These are phyloP conservation scores for Coniochaeta hoffmannii DNA, from an alignment of 2,329 filamentous ascomycete genomes.

Conservation along the genomic window DNA sequence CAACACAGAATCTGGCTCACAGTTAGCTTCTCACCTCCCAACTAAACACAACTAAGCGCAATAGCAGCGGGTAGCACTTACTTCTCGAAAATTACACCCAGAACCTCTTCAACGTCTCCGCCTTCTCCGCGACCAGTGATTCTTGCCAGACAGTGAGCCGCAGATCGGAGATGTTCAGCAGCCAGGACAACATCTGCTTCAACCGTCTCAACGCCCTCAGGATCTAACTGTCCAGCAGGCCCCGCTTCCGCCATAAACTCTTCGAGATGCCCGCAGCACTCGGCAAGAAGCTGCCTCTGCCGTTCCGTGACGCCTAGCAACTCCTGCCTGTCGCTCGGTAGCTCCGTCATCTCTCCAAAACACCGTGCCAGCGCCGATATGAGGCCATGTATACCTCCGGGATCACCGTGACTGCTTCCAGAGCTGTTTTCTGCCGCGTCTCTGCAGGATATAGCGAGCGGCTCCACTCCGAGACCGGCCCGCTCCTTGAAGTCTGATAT, in stretches of 20 bases:
- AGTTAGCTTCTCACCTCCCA: neutral
- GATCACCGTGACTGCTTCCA: constrained; percentile 29
- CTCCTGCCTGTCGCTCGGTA: constrained; percentile 68
- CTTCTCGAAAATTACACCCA: constrained; percentile 98
- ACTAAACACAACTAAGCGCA: constrained; percentile 22
- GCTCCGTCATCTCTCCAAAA: constrained; percentile 64
- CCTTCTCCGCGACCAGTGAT: constrained; percentile 82
- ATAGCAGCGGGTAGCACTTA: constrained; percentile 28
- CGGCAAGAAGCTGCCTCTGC: constrained; percentile 71
- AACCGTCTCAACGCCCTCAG: constrained; percentile 3
- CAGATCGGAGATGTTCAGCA: constrained; percentile 78
- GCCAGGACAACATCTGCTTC: constrained; percentile 82
- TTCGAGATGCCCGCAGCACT: constrained; percentile 64
- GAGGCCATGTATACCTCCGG: constrained; percentile 62
- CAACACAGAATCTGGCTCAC: constrained; percentile 35
- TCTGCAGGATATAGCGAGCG: constrained; percentile 66
- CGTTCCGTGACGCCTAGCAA: constrained; percentile 86
- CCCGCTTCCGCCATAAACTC: constrained; percentile 60
- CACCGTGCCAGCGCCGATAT: constrained; percentile 57
- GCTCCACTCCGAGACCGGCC: constrained; percentile 27
- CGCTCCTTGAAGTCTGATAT: constrained; percentile 28
- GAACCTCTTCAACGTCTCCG: constrained; percentile 88
- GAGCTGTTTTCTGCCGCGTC: constrained; percentile 33
- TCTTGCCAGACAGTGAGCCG: constrained; percentile 70
- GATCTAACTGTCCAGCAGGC: constrained; percentile 19